These are phyloP conservation scores for Leccinum olivaceopallidum DNA, from an alignment of 768 basidiomycete species.

Conservation along the genomic window DNA sequence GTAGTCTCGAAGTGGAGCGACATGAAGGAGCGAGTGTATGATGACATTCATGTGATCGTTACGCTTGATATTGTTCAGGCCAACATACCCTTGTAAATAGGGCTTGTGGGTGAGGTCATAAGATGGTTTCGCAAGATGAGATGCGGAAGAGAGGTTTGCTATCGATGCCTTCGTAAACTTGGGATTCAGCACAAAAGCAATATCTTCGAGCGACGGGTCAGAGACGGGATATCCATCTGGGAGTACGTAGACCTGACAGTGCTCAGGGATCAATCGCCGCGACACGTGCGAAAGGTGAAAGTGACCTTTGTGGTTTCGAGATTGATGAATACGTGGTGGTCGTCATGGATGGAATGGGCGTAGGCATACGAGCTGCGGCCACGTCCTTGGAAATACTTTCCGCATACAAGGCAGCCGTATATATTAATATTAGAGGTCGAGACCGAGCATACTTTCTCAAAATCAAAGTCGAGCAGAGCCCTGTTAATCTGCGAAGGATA, in stretches of 20 bases:
- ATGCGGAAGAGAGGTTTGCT: constrained; percentile 54
- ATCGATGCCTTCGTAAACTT: constrained; percentile 70
- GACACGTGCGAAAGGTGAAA: constrained; percentile 19
- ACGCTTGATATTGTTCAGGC: constrained; percentile 95
- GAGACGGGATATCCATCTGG: constrained; percentile 97
- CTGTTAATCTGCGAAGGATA: constrained; percentile 74
- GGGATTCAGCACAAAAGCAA: constrained; percentile 86
- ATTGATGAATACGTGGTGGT: constrained; percentile 98
- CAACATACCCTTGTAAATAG: constrained; percentile 92
- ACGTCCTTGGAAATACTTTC: constrained; percentile 98
- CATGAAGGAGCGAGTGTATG: constrained; percentile 90
- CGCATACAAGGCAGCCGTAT: constrained; percentile 96
- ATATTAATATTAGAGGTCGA: constrained; percentile 96
- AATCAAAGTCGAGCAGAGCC: constrained; percentile 92
- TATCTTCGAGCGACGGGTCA: constrained; percentile 96
- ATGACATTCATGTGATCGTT: constrained; percentile 99
- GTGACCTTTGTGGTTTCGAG: constrained; percentile 83
- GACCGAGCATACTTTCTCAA: constrained; percentile 98
- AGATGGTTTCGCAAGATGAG: constrained; percentile 67
- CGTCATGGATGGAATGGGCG: constrained; percentile 95
- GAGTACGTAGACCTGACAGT: constrained; percentile 85
- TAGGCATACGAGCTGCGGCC: constrained; percentile 94
- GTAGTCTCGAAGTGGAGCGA: constrained; percentile 86
- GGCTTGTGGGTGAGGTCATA: constrained; percentile 82
- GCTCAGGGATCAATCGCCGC: constrained; percentile 15